phyloP scores from a whole-genome alignment of 176 grass and related monocot species.

The Miscanthus lutarioriparius region DNA sequence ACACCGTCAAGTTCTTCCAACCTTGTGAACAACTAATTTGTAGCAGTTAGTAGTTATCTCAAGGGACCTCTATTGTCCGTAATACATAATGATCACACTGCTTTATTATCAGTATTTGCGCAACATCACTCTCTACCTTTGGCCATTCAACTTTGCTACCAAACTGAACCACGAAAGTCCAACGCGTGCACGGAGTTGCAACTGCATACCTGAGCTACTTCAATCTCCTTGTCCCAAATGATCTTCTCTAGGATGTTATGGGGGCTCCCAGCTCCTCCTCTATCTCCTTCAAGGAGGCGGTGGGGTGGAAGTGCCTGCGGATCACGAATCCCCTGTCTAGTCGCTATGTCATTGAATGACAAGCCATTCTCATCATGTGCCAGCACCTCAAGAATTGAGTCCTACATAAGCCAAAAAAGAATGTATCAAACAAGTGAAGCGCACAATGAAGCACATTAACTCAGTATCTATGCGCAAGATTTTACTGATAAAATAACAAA shows the following conservation, averaged over 20 bases:
- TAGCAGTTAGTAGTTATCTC: neutral
- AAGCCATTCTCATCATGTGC: conserved; percentile 69
- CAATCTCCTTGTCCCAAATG: conserved; percentile 92
- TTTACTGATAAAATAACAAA: neutral
- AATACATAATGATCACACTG: neutral
- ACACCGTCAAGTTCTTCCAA: neutral
- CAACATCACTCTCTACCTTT: neutral
- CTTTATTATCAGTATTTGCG: neutral
- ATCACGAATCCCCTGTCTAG: conserved; percentile 76
- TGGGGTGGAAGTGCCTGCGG: conserved; percentile 49
- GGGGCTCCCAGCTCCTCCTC: conserved; percentile 47
- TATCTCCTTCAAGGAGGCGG: conserved; percentile 23
- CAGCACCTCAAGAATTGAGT: too few relatives aligned
- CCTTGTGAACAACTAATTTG: neutral
- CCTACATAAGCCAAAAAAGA: neutral
- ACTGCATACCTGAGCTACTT: conserved; percentile 61
- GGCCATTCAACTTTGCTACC: neutral
- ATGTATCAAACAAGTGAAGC: neutral
- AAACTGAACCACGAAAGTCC: neutral
- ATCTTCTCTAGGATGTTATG: conserved; percentile 84
- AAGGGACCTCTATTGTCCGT: neutral
- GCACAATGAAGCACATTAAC: neutral
- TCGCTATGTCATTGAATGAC: conserved; percentile 54
- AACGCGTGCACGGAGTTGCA: neutral
- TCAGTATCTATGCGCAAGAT: neutral